phyloP scores from a whole-genome alignment of 139 green algal species.

The Zygnema cylindricum region DNA sequence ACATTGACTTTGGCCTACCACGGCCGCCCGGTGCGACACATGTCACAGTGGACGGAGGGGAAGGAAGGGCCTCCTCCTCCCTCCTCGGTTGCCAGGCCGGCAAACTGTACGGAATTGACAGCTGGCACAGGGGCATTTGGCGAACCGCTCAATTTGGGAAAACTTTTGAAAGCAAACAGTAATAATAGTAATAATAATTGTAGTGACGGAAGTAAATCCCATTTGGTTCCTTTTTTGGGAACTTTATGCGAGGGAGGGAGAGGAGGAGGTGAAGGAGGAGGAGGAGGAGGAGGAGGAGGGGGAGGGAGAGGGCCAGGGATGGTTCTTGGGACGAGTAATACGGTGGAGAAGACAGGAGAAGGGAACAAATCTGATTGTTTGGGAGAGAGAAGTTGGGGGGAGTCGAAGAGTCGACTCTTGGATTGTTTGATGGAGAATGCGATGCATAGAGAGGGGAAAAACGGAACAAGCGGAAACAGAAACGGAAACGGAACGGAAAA shows the following conservation, averaged over 20 bases:
- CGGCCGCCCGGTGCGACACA: background rate
- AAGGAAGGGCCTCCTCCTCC: too few species aligned
- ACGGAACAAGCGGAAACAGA: background rate
- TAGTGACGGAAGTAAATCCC: too few species aligned
- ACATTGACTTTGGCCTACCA: conserved; percentile 45
- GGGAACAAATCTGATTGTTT: background rate
- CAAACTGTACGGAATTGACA: too few species aligned
- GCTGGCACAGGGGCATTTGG: too few species aligned
- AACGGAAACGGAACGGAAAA: background rate
- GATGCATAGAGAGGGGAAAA: background rate
- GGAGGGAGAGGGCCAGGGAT: background rate
- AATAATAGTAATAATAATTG: too few species aligned
- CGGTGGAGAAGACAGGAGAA: background rate
- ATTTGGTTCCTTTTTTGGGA: too few species aligned
- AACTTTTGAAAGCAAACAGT: too few species aligned
- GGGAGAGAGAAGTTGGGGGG: background rate
- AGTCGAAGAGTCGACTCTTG: too few species aligned
- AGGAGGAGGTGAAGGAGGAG: background rate
- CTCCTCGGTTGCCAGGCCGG: background rate
- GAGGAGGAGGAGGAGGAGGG: background rate
- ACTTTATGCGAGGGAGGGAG: background rate
- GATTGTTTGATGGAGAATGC: too few species aligned
- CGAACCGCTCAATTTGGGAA: too few species aligned
- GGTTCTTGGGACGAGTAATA: background rate
- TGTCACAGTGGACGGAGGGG: background rate